These are phyloP conservation scores for Bruguiera hainesii DNA, from an alignment of 441 rosid genomes.

Conservation along the genomic window DNA sequence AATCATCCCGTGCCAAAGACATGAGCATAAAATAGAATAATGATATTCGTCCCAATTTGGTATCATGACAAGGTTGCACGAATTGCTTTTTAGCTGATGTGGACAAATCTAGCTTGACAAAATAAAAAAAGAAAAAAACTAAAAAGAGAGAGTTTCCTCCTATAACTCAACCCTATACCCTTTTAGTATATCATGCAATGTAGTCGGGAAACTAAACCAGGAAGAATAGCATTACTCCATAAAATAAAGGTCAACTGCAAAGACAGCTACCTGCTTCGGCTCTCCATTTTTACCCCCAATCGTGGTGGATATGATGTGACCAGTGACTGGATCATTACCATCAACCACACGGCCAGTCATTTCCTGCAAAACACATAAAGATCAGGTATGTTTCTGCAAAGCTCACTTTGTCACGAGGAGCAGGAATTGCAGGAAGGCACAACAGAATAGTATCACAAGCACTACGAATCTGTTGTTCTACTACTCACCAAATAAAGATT, in stretches of 20 bases:
- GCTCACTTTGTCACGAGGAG: not conserved
- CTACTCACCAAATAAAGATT: not conserved
- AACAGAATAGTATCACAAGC: not conserved
- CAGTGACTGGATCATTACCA: slow-evolving; percentile 75
- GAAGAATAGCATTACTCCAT: too few species aligned
- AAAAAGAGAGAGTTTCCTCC: not conserved
- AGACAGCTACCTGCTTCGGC: slow-evolving; percentile 64
- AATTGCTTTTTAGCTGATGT: too few species aligned
- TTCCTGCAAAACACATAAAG: slow-evolving; percentile 47
- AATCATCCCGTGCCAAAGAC: not conserved
- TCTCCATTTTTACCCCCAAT: slow-evolving; percentile 96
- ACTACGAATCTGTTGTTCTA: not conserved
- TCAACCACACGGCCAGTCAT: slow-evolving; percentile 74
- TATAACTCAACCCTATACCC: too few species aligned
- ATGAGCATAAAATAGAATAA: not conserved
- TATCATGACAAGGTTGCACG: too few species aligned
- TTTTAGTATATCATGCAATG: too few species aligned
- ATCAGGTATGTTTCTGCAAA: not conserved
- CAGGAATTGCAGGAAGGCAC: not conserved
- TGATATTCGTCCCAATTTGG: too few species aligned
- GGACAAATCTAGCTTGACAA: too few species aligned
- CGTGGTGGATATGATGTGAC: slow-evolving; percentile 92
- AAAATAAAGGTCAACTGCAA: not conserved
- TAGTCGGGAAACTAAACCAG: too few species aligned
- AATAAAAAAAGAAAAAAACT: not conserved